These are phyloP conservation scores for Saccharum spontaneum DNA, from an alignment of 176 grass and related monocot species.

Conservation along the genomic window DNA sequence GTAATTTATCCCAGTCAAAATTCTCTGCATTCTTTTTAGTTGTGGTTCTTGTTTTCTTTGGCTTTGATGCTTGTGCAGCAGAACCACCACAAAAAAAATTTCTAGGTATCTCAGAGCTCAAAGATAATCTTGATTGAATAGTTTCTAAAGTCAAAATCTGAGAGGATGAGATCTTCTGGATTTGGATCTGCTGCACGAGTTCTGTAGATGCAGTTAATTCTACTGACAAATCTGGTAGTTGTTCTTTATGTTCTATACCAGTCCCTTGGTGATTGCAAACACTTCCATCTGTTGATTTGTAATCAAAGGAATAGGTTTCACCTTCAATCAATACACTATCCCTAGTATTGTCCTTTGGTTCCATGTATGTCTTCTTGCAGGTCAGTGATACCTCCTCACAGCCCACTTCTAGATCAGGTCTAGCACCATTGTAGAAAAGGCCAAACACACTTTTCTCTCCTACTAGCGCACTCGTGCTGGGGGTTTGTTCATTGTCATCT, in stretches of 20 bases:
- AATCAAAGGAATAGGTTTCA: constrained; percentile 20
- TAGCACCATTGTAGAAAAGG: constrained; percentile 32
- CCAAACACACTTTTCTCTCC: constrained; percentile 31
- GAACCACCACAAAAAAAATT: constrained; percentile 2
- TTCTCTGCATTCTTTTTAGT: constrained; percentile 48
- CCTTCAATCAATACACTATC: constrained; percentile 28
- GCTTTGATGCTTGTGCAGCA: constrained; percentile 29
- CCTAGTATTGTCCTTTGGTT: constrained; percentile 20
- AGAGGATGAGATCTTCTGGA: constrained; percentile 42
- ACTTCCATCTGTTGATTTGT: constrained; percentile 34
- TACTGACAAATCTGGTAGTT: constrained; percentile 18
- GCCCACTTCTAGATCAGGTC: constrained; percentile 24
- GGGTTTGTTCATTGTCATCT: constrained; percentile 42
- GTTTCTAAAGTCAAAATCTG: constrained; percentile 38
- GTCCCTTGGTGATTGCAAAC: constrained; percentile 23
- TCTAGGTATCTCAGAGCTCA: constrained; percentile 37
- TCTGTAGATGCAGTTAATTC: constrained; percentile 25
- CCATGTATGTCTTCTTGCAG: constrained; percentile 30
- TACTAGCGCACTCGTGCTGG: constrained; percentile 27
- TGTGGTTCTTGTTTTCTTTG: constrained; percentile 42
- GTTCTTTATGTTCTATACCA: constrained; percentile 39
- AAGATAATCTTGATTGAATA: constrained; percentile 37
- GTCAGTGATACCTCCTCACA: constrained; percentile 36
- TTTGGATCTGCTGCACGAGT: constrained; percentile 22
- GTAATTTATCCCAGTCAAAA: constrained; percentile 81